A percentile compares a stretch with the other conserved stretches of the same genome.
Evolutionary conservation across 2,329 filamentous ascomycete species (phyloP).

Genomic region (Daldinia sp.): DNA sequence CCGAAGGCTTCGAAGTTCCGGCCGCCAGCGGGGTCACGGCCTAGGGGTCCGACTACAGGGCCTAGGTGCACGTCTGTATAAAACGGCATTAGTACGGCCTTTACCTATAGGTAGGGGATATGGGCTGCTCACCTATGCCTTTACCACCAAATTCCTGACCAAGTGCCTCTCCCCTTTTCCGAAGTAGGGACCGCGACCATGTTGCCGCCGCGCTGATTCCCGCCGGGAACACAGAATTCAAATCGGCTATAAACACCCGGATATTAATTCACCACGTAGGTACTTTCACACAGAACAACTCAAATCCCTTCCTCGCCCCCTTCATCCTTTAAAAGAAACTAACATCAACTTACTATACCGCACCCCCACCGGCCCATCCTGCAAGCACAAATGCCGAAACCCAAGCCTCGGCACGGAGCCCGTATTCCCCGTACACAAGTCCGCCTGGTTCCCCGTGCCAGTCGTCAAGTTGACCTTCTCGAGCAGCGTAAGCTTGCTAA

Average conservation of each 20-base stretch:
- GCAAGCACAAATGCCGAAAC: constrained; percentile 69
- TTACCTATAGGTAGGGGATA: not conserved
- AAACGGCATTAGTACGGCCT: too few relatives aligned
- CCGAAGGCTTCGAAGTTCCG: constrained; percentile 76
- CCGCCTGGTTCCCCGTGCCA: constrained; percentile 65
- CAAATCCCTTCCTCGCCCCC: not conserved
- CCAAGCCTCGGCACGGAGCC: constrained; percentile 62
- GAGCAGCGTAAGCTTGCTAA: constrained; percentile 70
- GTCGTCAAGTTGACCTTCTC: constrained; percentile 83
- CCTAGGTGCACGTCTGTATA: constrained; percentile 72
- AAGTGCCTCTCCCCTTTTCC: constrained; percentile 73
- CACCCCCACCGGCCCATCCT: constrained; percentile 76
- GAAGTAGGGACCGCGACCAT: constrained; percentile 73
- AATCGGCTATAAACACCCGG: constrained; percentile 55
- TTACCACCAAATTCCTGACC: constrained; percentile 76
- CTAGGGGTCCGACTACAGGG: constrained; percentile 65
- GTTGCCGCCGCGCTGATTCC: constrained; percentile 77
- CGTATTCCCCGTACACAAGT: constrained; percentile 50
- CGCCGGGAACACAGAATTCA: constrained; percentile 74
- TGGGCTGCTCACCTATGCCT: constrained; percentile 58
- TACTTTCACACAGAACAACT: not conserved
- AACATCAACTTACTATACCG: constrained; percentile 54
- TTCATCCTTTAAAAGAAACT: not conserved
- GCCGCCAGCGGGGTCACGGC: constrained; percentile 71
- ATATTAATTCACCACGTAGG: constrained; percentile 4